A percentile compares a stretch with the other conserved stretches of the same genome.
Conservation (phyloP, 352 stramenopile species). For the Phytophthora uliginosa region DNA sequence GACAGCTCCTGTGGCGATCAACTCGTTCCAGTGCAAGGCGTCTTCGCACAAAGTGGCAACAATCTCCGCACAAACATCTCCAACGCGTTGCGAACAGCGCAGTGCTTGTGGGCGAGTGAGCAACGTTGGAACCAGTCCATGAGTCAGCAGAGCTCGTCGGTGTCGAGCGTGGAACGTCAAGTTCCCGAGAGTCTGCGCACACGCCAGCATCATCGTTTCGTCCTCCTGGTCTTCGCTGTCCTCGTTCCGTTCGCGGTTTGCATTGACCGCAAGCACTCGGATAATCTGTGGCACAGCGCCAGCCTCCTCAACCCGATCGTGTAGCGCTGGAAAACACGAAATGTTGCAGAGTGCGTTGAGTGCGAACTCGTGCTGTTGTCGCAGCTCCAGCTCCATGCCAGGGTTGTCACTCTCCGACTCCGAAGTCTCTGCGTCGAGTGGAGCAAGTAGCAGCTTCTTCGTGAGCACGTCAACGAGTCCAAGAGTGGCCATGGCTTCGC, state of each 20-base stretch:
- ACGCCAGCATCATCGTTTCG: constrained; percentile 66
- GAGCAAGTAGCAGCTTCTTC: constrained; percentile 56
- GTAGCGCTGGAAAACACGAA: constrained; percentile 63
- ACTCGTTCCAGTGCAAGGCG: constrained; percentile 49
- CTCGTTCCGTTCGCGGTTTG: constrained; percentile 7
- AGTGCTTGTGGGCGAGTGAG: constrained; percentile 48
- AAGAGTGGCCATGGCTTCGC: constrained; percentile 76
- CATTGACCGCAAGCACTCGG: constrained; percentile 48
- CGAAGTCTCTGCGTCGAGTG: constrained; percentile 17
- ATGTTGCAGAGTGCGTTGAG: constrained; percentile 88
- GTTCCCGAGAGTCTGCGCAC: constrained; percentile 78
- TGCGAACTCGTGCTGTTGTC: constrained; percentile 74
- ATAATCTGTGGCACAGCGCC: constrained; percentile 60
- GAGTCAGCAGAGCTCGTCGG: constrained; percentile 66
- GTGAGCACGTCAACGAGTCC: constrained; percentile 76
- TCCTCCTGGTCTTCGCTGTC: constrained; percentile 30
- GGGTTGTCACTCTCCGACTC: constrained; percentile 22
- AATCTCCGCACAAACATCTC: constrained; percentile 74
- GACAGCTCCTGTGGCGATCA: constrained; percentile 66
- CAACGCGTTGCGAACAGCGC: constrained; percentile 44
- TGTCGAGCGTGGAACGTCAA: constrained; percentile 71
- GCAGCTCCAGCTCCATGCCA: constrained; percentile 57
- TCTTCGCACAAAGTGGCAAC: constrained; percentile 81
- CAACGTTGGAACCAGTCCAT: constrained; percentile 62
- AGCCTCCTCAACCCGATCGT: constrained; percentile 80